Evolutionary conservation across 208 protist genomes (phyloP).

Genomic region (Acanthamoeba lugdunensis): DNA sequence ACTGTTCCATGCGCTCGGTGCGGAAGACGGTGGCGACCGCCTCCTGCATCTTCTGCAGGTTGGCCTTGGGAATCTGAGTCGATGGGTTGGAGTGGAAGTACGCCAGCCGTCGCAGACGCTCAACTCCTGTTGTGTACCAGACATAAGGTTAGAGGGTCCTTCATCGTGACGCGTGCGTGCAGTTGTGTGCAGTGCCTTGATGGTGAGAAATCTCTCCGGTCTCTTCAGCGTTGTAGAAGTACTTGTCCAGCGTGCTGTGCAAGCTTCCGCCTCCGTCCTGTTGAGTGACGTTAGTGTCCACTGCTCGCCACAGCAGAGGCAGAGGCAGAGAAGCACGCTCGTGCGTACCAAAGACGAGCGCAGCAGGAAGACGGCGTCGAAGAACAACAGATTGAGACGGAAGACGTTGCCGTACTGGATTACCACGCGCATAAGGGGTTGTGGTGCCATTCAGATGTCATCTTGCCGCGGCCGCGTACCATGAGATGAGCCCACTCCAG

Average conservation of each 20-base stretch:
- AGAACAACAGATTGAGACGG: slow-evolving; percentile 24
- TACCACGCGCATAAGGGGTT: background rate
- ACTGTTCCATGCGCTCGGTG: background rate
- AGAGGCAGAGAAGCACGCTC: background rate
- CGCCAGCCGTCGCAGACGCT: background rate
- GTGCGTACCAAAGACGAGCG: background rate
- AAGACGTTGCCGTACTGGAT: slow-evolving; percentile 40
- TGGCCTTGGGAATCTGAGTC: background rate
- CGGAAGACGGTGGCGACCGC: background rate
- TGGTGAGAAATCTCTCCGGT: background rate
- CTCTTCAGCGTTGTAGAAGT: slow-evolving; percentile 42
- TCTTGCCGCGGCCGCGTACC: background rate
- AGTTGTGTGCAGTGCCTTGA: background rate
- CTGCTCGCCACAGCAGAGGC: too few species aligned
- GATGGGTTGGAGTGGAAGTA: slow-evolving; percentile 19
- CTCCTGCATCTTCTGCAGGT: background rate
- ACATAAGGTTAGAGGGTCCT: background rate
- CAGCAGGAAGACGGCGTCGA: slow-evolving; percentile 48
- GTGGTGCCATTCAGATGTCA: background rate
- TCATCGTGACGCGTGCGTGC: background rate
- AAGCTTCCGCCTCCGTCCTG: slow-evolving; percentile 27
- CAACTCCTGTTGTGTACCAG: background rate
- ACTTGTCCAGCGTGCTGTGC: slow-evolving; percentile 53
- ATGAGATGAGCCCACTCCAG: slow-evolving; percentile 36
- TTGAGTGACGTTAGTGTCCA: background rate